Evolutionary conservation across 352 stramenopile species (phyloP).

Genomic region (Phytophthora sp.): DNA sequence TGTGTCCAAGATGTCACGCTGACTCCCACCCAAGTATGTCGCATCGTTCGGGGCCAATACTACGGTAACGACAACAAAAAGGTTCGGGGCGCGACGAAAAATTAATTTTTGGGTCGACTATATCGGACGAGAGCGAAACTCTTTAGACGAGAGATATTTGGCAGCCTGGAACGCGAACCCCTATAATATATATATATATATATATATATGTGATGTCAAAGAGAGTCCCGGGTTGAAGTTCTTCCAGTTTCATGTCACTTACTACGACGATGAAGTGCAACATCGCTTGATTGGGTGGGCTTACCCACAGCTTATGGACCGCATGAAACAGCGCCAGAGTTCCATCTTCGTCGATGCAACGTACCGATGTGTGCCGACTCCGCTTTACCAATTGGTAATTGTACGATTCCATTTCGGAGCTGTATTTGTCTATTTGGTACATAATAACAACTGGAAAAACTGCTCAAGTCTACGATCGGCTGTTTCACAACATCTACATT

Average conservation of each 20-base stretch:
- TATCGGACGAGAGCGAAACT: background rate
- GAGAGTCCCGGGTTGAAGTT: background rate
- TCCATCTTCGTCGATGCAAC: slow-evolving; percentile 15
- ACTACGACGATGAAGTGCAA: slow-evolving; percentile 14
- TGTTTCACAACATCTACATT: background rate
- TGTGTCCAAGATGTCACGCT: slow-evolving; percentile 1
- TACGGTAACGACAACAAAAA: background rate
- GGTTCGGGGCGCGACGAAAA: background rate
- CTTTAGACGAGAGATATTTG: slow-evolving; percentile 13
- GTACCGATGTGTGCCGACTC: slow-evolving; percentile 7
- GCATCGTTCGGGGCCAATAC: background rate
- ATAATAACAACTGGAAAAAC: slow-evolving; percentile 7
- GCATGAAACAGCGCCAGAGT: slow-evolving; percentile 1
- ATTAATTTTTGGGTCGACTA: background rate
- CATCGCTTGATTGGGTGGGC: slow-evolving; percentile 6
- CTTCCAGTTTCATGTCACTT: slow-evolving; percentile 18
- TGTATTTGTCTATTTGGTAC: slow-evolving; percentile 15
- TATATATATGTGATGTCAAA: background rate
- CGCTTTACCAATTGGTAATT: slow-evolving; percentile 13
- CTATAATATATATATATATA: too few species aligned
- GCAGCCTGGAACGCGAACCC: background rate
- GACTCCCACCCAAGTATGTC: too few species aligned
- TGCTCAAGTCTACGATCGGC: background rate
- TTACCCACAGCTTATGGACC: slow-evolving; percentile 4
- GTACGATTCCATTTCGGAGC: slow-evolving; percentile 11